Evolutionary conservation across 2,329 filamentous ascomycete genomes (phyloP), one percentile per base, ranked within the genome.

Genomic region (Fusarium sp.): DNA sequence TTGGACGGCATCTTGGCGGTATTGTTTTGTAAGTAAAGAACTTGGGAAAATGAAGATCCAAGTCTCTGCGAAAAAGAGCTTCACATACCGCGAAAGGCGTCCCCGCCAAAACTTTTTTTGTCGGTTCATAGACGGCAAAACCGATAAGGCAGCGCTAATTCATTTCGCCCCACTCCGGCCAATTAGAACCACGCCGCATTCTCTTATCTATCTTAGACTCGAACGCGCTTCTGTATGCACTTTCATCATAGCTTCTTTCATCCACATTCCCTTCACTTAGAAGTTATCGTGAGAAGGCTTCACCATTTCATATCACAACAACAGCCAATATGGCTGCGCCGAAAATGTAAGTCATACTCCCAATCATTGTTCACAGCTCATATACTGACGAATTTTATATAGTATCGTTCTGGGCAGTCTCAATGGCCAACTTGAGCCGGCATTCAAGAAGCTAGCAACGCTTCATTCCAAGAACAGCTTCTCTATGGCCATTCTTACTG

Each of bases 391-490:
- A 20, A 26, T 33, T 33, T 67, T 18, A 30, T 36, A 3, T 58
- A 93, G 91, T 60, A 89, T 96, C 73, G 93, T 97, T 38, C 83
- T 97, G 65, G 96, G 96, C 59, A 89, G 89, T 76, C 85, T 97
- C 69, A 91, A 94, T 76, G 95, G 95, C 74, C 89, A 92, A 76
- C 86, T 97, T 53, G 84, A 88, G 67, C 80, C 89, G 13, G 89
- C 92, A 11, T 93, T 99, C 77, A 85, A 88, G 63, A 99, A 97
- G 80, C 83, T 98, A 20, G 84, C 89, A 10, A 87, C 88, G 11
- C 84, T 98, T 4, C 94, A 98, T 73, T 83, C 89, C 36, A 98
- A 97, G 81, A 96, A 97, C 77, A 86, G 85, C 75, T 98, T 99
- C 78, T 86, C 92, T 15, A 91, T 97, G 73, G 94, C 92, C 16